Conservation (phyloP, 345 rosid genomes). For the Camelina sativa region DNA sequence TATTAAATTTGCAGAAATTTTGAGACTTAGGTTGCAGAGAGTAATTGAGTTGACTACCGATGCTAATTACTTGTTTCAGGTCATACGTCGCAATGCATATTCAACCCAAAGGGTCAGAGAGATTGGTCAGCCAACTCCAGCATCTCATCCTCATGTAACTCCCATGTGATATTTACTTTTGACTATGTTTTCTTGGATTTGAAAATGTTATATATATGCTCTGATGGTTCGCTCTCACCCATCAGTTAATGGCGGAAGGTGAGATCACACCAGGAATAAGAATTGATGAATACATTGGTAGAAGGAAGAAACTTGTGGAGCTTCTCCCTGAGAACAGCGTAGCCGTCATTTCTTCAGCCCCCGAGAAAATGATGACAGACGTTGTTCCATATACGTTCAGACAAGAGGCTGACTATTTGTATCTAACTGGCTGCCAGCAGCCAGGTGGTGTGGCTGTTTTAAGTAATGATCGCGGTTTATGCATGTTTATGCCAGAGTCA, state of each 20-base stretch:
- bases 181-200: constrained; percentile 1
- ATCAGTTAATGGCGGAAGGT: constrained; percentile 80
- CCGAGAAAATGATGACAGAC: constrained; percentile 95
- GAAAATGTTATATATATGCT: constrained; percentile 7
- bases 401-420: constrained; percentile 87
- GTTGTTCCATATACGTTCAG: constrained; percentile 90
- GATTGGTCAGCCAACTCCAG: constrained; percentile 86
- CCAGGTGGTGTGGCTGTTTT: constrained; percentile 94
- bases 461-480: constrained; percentile 74
- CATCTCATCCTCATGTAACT: constrained; percentile 87
- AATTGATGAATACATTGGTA: constrained; percentile 69
- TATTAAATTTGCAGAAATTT: not conserved
- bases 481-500: constrained; percentile 98
- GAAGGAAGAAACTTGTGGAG: constrained; percentile 74
- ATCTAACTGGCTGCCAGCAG: constrained; percentile 92
- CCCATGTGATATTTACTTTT: not conserved
- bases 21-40: constrained; percentile 7
- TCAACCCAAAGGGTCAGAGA: constrained; percentile 59
- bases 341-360: constrained; percentile 85
- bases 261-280: constrained; percentile 89
- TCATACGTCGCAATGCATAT: constrained; percentile 46
- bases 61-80: constrained; percentile 47
- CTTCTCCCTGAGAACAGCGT: constrained; percentile 79
- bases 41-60: not conserved
- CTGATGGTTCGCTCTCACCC: constrained; percentile 34